Conservation (phyloP, 208 protist genomes). For the Endotrypanum monterogeii region DNA sequence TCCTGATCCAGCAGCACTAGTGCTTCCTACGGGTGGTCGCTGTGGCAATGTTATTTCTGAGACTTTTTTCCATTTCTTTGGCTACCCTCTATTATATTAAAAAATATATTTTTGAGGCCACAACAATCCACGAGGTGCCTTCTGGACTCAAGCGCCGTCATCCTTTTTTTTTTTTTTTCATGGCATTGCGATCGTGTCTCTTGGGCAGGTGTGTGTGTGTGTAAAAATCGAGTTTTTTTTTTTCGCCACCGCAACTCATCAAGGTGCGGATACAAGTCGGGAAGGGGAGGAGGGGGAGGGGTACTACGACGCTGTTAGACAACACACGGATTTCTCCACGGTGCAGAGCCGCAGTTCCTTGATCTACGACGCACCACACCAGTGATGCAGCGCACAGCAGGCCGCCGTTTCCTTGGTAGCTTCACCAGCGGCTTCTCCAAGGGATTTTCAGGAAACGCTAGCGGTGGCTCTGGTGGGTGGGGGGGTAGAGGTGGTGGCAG, state of each 20-base stretch:
- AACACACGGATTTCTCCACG: neutral
- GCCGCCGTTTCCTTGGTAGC: constrained; percentile 38
- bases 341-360: neutral
- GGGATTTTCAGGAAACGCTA: constrained; percentile 34
- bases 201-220: neutral
- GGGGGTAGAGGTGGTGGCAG: constrained; percentile 11
- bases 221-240: neutral
- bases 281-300: too few relatives aligned
- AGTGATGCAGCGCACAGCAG: constrained; percentile 37
- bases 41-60: neutral
- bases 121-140: neutral
- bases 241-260: neutral
- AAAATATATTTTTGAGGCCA: neutral
- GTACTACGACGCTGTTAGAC: neutral
- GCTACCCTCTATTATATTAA: too few relatives aligned
- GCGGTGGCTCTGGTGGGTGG: constrained; percentile 7
- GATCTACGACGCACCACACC: neutral
- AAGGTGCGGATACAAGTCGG: neutral
- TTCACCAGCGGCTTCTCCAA: constrained; percentile 56
- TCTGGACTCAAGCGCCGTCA: neutral
- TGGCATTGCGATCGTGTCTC: neutral
- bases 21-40: neutral
- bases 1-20: neutral
- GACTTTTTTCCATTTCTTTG: neutral
- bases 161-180: neutral